Evolutionary conservation across 257 asterid species (phyloP), one percentile per base, ranked within the genome.

Genomic region (Leptodermis oblonga): DNA sequence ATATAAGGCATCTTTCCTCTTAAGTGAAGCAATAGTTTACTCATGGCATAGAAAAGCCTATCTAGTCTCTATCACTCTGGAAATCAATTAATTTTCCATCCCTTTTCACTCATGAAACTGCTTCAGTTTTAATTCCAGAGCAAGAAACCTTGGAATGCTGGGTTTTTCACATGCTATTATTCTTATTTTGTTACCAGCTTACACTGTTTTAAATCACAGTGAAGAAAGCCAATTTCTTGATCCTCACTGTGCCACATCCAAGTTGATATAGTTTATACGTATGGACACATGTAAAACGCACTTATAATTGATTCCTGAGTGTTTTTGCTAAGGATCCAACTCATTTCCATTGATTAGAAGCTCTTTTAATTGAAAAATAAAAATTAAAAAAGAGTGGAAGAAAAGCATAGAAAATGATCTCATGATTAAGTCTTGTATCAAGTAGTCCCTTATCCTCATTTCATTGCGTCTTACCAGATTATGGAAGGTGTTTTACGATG

Each of bases 401-500:
- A 30, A 58, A 30, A 58, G n/a, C 42, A 58, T 31, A 6, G 9
- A 11, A 58, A 58, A 42, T 42, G 36, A 22, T 20, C 37, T 53
- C 28, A 14, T 4, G 20, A 8, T 52, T n/a, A n/a, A n/a, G 59
- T 53, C 48, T 33, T 36, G 43, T 31, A 49, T 13, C 13, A 46
- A 17, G 31, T 64, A 37, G 28, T 59, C 70, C 62, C 64, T 28
- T 30, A 0, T 45, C 72, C 64, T 34, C 43, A 42, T 55, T 30
- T 75, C 9, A 7, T 15, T 26, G 51, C 37, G 2, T 20, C 25
- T 31, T 15, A 5, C 66, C 82, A 92, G 98, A 73, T 68, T 84
- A 67, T 93, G 98, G 98, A 93, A 93, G 82, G 98, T 93, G 68
- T 93, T 90, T 73, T 93, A 82, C 67, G 98, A 93, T 76, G 96